Evolutionary conservation across 495 filamentous ascomycete species (phyloP).

Genomic region (Pyrenopolyporus hunteri): DNA sequence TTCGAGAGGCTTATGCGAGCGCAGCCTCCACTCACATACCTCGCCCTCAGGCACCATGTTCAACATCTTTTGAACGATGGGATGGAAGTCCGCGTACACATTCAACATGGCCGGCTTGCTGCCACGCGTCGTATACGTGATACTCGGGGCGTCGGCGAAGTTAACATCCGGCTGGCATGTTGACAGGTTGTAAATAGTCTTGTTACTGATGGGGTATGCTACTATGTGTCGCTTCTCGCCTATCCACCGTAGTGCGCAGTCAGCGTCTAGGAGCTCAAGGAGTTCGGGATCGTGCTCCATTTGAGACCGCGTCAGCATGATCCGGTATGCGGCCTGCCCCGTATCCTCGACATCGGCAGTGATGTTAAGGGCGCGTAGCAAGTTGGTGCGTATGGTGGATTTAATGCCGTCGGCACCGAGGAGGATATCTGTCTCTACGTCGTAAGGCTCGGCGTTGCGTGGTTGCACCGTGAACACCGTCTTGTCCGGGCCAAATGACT

Average conservation of each 20-base stretch:
- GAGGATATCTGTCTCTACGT: slow-evolving; percentile 69
- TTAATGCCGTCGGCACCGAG: slow-evolving; percentile 79
- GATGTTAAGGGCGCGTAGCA: slow-evolving; percentile 63
- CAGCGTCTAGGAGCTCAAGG: slow-evolving; percentile 67
- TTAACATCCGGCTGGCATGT: slow-evolving; percentile 76
- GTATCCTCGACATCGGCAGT: slow-evolving; percentile 69
- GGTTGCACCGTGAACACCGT: slow-evolving; percentile 63
- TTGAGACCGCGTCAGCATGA: slow-evolving; percentile 74
- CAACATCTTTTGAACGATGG: slow-evolving; percentile 73
- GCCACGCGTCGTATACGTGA: slow-evolving; percentile 77
- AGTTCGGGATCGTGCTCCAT: slow-evolving; percentile 72
- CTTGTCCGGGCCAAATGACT: slow-evolving; percentile 58
- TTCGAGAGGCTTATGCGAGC: slow-evolving; percentile 69
- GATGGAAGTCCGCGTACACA: slow-evolving; percentile 74
- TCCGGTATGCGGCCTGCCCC: slow-evolving; percentile 81
- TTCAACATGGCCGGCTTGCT: slow-evolving; percentile 70
- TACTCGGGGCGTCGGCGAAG: slow-evolving; percentile 73
- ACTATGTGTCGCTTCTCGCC: slow-evolving; percentile 81
- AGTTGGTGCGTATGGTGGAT: slow-evolving; percentile 62
- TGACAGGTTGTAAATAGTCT: slow-evolving; percentile 80
- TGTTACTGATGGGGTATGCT: slow-evolving; percentile 76
- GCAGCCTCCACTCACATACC: slow-evolving; percentile 82
- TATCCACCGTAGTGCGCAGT: slow-evolving; percentile 78
- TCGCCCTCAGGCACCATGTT: slow-evolving; percentile 80
- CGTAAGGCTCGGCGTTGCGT: slow-evolving; percentile 60